Conservation (phyloP, 129 eudicot species). For the Mikania micrantha region DNA sequence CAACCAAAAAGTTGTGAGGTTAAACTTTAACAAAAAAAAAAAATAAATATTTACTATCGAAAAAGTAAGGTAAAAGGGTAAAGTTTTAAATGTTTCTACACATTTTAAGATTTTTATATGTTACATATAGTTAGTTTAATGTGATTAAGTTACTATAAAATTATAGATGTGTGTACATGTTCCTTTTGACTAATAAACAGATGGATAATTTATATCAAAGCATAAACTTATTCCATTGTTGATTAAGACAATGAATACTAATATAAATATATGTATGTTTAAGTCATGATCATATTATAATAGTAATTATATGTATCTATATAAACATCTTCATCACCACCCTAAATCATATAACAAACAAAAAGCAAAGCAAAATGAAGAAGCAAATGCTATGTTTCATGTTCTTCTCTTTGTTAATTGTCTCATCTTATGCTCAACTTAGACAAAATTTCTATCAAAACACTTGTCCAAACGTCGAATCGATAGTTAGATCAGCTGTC, state of each 20-base stretch:
- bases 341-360: conserved; percentile 8
- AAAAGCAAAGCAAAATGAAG: conserved; percentile 13
- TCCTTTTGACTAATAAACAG: conserved; percentile 5
- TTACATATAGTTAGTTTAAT: not conserved
- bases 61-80: too few species aligned
- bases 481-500: conserved; percentile 55
- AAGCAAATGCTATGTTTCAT: conserved; percentile 26
- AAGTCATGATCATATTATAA: not conserved
- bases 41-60: too few species aligned
- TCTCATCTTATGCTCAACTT: conserved; percentile 43
- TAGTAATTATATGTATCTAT: not conserved
- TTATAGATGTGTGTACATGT: not conserved
- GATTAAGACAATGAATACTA: not conserved
- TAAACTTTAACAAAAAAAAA: too few species aligned
- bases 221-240: conserved; percentile 6
- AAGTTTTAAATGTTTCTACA: too few species aligned
- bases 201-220: not conserved
- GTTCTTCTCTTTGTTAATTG: conserved; percentile 28
- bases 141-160: not conserved
- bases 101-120: too few species aligned
- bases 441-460: conserved; percentile 46
- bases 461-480: conserved; percentile 71
- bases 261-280: not conserved
- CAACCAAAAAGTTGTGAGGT: too few species aligned
- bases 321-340: conserved; percentile 8